Base-by-base conservation (phyloP, 345 rosid species). In the Balakata baccata region DNA sequence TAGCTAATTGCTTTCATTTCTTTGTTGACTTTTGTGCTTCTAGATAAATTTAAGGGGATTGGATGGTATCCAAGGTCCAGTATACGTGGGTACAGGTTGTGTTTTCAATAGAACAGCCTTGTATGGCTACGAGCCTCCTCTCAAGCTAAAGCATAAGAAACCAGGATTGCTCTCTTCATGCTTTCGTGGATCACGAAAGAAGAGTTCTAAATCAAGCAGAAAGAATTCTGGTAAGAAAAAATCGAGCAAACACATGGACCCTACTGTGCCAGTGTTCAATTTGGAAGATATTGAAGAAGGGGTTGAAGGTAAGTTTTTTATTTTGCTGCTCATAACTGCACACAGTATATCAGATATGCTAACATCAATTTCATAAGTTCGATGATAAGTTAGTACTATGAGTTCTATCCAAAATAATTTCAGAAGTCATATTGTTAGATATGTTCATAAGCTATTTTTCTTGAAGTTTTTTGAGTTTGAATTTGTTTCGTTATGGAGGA, bases 1-100 rank as follows among this genome's bases (percentile, higher is more conserved):
- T 38, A 22, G 9, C 23, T 11, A 57, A 62, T 6, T 37, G 8
- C 12, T 13, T 22, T 20, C 13, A 39, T 18, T 0, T 46, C 58
- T 14, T 54, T 73, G 46, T 54, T 59, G 39, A 49, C 9, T 13
- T 52, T 66, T 34, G n/a, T n/a, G 14, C 37, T 68, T 50, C 16
- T 69, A 79, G 82, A 79, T 79, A 59, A 79, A 79, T 59, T 74
- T 79, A 60, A 74, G 82, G 66, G 82, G 82, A 51, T 29, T 39
- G 78, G 82, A 79, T 50, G 82, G 79, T 56, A 69, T 80, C 67
- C 83, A 80, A 76, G 83, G 83, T 41, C 83, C 83, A 39, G 83
- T 80, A 6, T 80, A 80, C 3, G 83, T 80, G 77, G 83, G 83
- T 54, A 80, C 83, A 5, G 83, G 83, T 47, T 80, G 83, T 69